Base-by-base conservation (phyloP, 1,284 basidiomycete genomes). In the Xanthoconium separans region DNA sequence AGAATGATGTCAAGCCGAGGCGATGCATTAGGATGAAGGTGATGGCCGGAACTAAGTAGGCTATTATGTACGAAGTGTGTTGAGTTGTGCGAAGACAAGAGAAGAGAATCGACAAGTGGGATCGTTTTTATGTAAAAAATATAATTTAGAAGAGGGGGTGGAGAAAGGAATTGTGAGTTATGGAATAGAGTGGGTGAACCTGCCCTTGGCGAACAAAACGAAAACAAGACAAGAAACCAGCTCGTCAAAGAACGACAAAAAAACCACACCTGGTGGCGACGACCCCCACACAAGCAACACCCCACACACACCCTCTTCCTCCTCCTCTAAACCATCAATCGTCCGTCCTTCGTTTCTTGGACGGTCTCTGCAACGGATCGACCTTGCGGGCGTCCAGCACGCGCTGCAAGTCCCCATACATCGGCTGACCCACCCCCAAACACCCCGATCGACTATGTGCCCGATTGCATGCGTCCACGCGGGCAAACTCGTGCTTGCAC, bases 401-500 rank as follows among this genome's bases (percentile, higher is more conserved):
- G 13, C 54, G 49, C 44, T 65, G 61, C 18, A 66, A 36, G 24
- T 70, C 66, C 15, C 66, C 65, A 56, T 70, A 68, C 63, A 65
- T 70, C 4, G 68, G 68, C 24, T 69, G 63, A 22, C 66, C 66
- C 29, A 70, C 61, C 15, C 65, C 68, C 37, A 48, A 44, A 55
- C 66, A 68, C 31, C 68, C 64, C 41, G 69, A 69, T 40, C 69
- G 66, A 49, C 60, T 68, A 20, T 69, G 66, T 15, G 69, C 70
- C 53, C 66, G 69, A 55, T 71, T 69, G 29, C 70, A 72, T n/a
- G 66, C 66, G 46, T 69, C 66, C 58, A 64, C 69, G 34, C 66
- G 60, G 36, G 69, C 67, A 55, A 71, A 69, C 53, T 70, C 67
- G 51, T 59, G 67, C 56, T 58, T 66, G 58, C 69, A 69, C 20